Conservation (phyloP, 176 grass and related monocot genomes). For the Cymbopogon citratus region DNA sequence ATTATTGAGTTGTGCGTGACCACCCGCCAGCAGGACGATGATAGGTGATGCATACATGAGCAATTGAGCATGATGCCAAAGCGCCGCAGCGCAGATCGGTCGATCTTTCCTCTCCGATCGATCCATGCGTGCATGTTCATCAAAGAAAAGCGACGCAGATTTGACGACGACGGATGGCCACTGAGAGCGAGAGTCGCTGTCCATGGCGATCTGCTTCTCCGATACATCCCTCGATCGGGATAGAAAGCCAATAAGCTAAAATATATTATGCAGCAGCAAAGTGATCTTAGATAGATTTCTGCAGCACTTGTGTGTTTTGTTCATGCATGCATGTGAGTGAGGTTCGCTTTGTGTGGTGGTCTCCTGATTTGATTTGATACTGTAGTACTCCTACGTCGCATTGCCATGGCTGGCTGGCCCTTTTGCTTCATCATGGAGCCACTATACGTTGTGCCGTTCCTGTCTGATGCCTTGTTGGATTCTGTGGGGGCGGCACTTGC, state of each 20-base stretch:
- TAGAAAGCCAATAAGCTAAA: neutral
- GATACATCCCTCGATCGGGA: too few relatives aligned
- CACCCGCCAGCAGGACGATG: too few relatives aligned
- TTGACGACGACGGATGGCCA: neutral
- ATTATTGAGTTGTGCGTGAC: too few relatives aligned
- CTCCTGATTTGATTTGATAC: conserved; percentile 11
- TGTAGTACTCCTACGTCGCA: too few relatives aligned
- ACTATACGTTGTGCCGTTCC: neutral
- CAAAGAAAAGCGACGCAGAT: too few relatives aligned
- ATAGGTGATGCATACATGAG: too few relatives aligned
- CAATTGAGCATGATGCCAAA: too few relatives aligned
- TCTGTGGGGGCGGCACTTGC: neutral
- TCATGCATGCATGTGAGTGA: neutral
- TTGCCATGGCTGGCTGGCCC: neutral
- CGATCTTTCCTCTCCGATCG: too few relatives aligned
- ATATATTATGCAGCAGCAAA: too few relatives aligned
- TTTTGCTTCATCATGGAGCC: conserved; percentile 18
- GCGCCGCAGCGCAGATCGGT: too few relatives aligned
- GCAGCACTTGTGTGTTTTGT: neutral
- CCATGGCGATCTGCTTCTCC: neutral
- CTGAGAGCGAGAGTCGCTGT: neutral
- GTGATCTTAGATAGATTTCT: neutral
- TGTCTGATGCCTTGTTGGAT: conserved; percentile 5
- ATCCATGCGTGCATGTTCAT: too few relatives aligned
- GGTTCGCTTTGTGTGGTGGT: neutral